Evolutionary conservation across 2,329 filamentous ascomycete genomes (phyloP), one percentile per base, ranked within the genome.

Genomic region (Daldinia sp.): DNA sequence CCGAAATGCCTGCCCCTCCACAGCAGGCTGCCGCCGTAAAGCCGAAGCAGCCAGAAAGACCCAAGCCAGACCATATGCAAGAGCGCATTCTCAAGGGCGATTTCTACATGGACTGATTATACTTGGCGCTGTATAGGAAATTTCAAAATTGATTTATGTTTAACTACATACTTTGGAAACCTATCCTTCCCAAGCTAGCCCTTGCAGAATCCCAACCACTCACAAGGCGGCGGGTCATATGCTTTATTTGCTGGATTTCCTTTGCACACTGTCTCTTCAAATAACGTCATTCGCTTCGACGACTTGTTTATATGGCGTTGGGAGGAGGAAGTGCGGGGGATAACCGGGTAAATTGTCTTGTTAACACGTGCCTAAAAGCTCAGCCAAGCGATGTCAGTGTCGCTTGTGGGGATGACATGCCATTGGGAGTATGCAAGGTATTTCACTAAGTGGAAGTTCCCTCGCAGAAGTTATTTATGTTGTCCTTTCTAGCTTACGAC

Each of bases 31-130:
- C 84, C 53, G 74, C 82, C 46, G 78, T 81, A 71, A 83, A 81
- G 77, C 82, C 84, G 56, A 82, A 83, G 72, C 81, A 81, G 56
- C 75, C 80, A 57, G 81, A 85, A 75, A 83, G 86, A 41, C 85
- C 85, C 72, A 97, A 95, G 84, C 94, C 95, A 33, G 96, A 99
- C 82, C 92, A 92, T 70, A 96, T 98, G 83, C 94, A 98, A 81
- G 96, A 99, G 86, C 90, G 97, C 73, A 98, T 99, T 76, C 87
- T 99, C 73, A 96, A 97, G 83, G 96, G 95, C 51, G 96, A 99
- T 78, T 98, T 99, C 77, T 96, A 96, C 84, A 98, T 98, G 94
- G 94, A 98, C 78, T 97, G 85, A 85, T 68, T 20, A 42, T 10
- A 26, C 18, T 35, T 35, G 23, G 35, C 39, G 23, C 46, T 51